Evolutionary conservation across 2,329 filamentous ascomycete species (phyloP).

Genomic region (Exophiala dermatitidis): DNA sequence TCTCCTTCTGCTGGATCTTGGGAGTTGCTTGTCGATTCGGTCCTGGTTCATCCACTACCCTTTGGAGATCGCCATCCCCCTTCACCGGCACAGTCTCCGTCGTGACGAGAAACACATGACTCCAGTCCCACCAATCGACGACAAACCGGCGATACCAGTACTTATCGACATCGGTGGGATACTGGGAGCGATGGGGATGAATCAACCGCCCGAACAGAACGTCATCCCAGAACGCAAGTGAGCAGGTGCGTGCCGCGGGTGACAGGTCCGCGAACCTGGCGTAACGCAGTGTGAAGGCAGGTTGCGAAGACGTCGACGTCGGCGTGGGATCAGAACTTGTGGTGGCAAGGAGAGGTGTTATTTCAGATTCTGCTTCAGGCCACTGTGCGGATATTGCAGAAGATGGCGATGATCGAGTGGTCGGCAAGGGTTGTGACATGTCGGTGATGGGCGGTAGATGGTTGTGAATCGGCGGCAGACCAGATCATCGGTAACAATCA

Average conservation of each 20-base stretch:
- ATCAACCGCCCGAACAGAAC: constrained; percentile 23
- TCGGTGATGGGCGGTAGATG: too few species aligned
- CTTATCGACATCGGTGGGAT: constrained; percentile 19
- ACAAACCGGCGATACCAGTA: constrained; percentile 24
- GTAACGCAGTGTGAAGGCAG: constrained; percentile 12
- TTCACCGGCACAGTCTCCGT: constrained; percentile 6
- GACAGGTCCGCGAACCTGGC: constrained; percentile 19
- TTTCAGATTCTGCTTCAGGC: neutral
- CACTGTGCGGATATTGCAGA: neutral
- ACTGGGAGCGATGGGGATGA: constrained; percentile 17
- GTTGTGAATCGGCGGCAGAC: too few species aligned
- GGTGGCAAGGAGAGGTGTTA: neutral
- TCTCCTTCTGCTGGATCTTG: neutral
- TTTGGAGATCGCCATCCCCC: neutral
- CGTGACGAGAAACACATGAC: constrained; percentile 21
- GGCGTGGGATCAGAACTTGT: neutral
- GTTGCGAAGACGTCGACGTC: neutral
- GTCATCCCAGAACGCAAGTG: constrained; percentile 22
- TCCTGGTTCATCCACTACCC: neutral
- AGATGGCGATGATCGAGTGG: neutral
- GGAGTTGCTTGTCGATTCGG: neutral
- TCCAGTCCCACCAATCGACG: constrained; percentile 23
- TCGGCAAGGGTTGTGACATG: neutral
- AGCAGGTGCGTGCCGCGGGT: constrained; percentile 12
- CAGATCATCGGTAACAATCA: too few species aligned